Conservation (phyloP, 108 stramenopile species). For the Epithemia pelagica region DNA sequence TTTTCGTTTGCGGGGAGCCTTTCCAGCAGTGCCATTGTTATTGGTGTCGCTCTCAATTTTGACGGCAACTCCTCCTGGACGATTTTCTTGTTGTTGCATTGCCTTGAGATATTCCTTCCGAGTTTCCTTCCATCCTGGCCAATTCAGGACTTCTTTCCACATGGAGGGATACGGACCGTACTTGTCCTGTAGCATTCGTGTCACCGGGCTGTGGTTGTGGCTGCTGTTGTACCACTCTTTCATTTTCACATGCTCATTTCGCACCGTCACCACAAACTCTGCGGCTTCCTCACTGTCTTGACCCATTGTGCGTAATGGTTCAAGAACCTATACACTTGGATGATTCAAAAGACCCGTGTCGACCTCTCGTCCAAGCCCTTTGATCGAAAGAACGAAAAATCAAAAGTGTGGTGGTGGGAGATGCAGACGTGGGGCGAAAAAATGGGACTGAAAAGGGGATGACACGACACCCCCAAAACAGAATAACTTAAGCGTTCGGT, state of each 20-base stretch:
- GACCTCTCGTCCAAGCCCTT: too few species aligned
- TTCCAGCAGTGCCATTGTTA: too few species aligned
- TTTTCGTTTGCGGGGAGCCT: constrained; percentile 51
- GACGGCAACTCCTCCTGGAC: constrained; percentile 1
- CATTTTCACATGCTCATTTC: constrained; percentile 71
- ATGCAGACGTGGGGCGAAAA: too few species aligned
- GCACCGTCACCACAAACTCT: constrained; percentile 75
- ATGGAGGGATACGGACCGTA: constrained; percentile 70
- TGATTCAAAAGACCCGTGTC: too few species aligned
- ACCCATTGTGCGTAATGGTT: constrained; percentile 14
- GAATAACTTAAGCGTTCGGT: too few species aligned
- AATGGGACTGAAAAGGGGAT: too few species aligned
- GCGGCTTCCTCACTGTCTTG: constrained; percentile 62
- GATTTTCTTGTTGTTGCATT: background rate
- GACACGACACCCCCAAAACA: too few species aligned
- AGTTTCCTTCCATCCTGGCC: constrained; percentile 83
- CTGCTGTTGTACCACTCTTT: constrained; percentile 68
- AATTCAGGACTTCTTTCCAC: constrained; percentile 79
- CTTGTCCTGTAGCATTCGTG: constrained; percentile 30
- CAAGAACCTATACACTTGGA: too few species aligned
- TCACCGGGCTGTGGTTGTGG: constrained; percentile 13
- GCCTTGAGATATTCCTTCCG: constrained; percentile 45
- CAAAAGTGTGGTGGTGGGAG: too few species aligned
- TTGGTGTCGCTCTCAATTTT: constrained; percentile 2
- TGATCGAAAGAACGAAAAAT: too few species aligned